phyloP scores from a whole-genome alignment of 768 basidiomycete species.

The Coprinopsis sp. region DNA sequence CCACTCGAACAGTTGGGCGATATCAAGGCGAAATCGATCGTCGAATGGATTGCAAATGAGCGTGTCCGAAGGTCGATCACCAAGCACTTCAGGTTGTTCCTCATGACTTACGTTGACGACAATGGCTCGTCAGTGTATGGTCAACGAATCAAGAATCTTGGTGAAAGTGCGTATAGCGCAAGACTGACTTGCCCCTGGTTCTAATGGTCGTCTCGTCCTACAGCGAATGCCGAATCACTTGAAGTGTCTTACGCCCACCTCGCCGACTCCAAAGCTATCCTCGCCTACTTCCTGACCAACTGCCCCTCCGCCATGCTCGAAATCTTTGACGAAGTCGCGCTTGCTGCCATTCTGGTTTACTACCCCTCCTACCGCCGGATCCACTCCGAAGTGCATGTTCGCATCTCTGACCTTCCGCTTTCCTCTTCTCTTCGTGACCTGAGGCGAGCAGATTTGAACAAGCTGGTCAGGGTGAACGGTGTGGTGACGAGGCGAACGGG shows the following conservation, averaged over 20 bases:
- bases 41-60: slow-evolving; percentile 95
- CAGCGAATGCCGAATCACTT: slow-evolving; percentile 95
- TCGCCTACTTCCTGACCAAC: slow-evolving; percentile 97
- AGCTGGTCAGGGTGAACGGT: slow-evolving; percentile 90
- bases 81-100: slow-evolving; percentile 89
- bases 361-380: slow-evolving; percentile 96
- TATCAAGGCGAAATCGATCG: slow-evolving; percentile 95
- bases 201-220: slow-evolving; percentile 11
- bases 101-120: slow-evolving; percentile 95
- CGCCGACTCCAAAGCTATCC: slow-evolving; percentile 84
- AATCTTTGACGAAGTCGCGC: slow-evolving; percentile 93
- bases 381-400: slow-evolving; percentile 96
- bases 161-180: slow-evolving; percentile 67
- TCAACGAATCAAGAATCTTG: slow-evolving; percentile 85
- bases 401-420: slow-evolving; percentile 90
- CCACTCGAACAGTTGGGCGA: slow-evolving; percentile 95
- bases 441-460: slow-evolving; percentile 88
- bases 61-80: slow-evolving; percentile 87
- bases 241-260: slow-evolving; percentile 98
- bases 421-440: slow-evolving; percentile 90
- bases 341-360: slow-evolving; percentile 90
- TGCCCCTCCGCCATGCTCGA: slow-evolving; percentile 88
- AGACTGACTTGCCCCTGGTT: neutral
- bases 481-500: slow-evolving; percentile 95
- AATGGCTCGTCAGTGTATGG: slow-evolving; percentile 91